These are phyloP conservation scores for Isabelozyma gotoi DNA, from an alignment of 805 yeast genomes.

Conservation along the genomic window DNA sequence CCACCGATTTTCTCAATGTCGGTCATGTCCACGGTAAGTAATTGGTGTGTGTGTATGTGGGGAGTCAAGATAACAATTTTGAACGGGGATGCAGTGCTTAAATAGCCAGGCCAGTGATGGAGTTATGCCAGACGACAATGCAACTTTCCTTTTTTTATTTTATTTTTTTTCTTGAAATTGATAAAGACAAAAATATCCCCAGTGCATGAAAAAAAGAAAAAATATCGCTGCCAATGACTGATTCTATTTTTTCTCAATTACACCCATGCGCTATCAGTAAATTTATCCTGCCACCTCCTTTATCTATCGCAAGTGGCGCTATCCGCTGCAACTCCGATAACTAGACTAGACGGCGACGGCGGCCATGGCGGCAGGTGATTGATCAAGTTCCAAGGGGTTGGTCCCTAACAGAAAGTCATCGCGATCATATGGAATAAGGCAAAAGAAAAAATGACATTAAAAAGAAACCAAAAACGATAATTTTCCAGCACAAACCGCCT, in stretches of 20 bases:
- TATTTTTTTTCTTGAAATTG: not conserved
- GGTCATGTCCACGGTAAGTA: not conserved
- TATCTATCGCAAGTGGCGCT: not conserved
- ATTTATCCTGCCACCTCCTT: not conserved
- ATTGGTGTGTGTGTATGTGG: not conserved
- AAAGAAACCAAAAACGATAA: not conserved
- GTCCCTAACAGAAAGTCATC: not conserved
- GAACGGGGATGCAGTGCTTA: not conserved
- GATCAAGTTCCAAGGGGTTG: too few species aligned
- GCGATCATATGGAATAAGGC: not conserved
- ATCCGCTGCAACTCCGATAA: too few species aligned
- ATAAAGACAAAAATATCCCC: not conserved
- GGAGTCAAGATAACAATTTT: not conserved
- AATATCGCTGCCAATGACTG: not conserved
- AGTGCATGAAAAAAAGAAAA: not conserved
- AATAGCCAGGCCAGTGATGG: not conserved
- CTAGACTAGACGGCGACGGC: too few species aligned
- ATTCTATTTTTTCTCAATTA: not conserved
- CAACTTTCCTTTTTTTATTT: not conserved
- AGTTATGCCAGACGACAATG: not conserved
- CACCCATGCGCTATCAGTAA: not conserved
- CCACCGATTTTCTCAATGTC: constrained; percentile 5
- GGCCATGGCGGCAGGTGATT: too few species aligned
- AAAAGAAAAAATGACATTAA: not conserved
- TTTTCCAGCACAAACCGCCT: not conserved